Percentiles rank a stretch among this genome's conserved stretches.
phyloP scores from a whole-genome alignment of 2,329 filamentous ascomycete genomes.

The Aspergillus transmontanensis region DNA sequence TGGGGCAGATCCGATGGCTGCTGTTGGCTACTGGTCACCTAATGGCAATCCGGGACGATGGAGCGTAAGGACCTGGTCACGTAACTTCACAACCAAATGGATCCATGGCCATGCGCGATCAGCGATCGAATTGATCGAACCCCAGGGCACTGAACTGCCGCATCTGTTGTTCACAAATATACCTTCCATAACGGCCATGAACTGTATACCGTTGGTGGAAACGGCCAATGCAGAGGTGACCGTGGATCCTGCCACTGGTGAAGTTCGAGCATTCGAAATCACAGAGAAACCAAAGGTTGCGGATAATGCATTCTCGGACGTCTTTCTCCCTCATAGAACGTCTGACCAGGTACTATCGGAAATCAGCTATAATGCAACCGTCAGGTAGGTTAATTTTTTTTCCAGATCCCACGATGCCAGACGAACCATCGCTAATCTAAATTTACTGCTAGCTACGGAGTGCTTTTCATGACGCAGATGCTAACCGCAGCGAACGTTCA shows the following conservation, averaged over 20 bases:
- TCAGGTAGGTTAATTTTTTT: neutral
- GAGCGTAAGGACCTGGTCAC: neutral
- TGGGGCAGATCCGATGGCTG: neutral
- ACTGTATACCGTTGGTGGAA: neutral
- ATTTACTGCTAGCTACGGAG: neutral
- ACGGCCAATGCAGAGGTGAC: neutral
- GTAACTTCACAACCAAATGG: conserved; percentile 1
- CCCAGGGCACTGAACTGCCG: no score
- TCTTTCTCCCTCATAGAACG: neutral
- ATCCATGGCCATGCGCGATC: neutral
- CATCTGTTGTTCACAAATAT: neutral
- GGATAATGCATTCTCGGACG: conserved; percentile 5
- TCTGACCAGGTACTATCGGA: neutral
- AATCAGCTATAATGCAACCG: neutral
- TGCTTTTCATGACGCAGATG: conserved; percentile 5
- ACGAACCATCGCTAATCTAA: neutral
- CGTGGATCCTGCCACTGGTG: neutral
- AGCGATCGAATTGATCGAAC: neutral
- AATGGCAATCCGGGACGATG: neutral
- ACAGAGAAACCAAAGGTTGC: neutral
- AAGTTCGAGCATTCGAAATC: neutral
- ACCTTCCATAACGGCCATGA: neutral
- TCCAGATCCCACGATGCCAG: neutral
- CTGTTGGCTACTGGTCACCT: conserved; percentile 4
- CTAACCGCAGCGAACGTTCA: neutral